Percentiles rank a stretch among this genome's conserved stretches.
Conservation (phyloP, 83 land plant species). For the Isoetes engelmannii region DNA sequence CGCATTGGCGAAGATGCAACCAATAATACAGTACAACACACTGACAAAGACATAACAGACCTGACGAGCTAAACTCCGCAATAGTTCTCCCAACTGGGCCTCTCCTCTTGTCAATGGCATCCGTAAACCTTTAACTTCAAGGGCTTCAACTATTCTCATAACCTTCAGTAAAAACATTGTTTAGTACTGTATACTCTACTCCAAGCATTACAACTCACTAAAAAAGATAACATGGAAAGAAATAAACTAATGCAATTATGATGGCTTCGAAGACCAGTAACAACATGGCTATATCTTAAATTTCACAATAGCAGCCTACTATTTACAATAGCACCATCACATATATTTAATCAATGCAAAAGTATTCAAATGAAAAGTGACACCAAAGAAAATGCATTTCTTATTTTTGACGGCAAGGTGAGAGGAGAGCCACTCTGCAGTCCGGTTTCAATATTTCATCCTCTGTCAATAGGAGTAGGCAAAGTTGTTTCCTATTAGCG, state of each 20-base stretch:
- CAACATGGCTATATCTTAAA: neutral
- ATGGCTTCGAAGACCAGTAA: neutral
- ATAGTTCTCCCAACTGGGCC: constrained; percentile 67
- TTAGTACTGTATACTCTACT: neutral
- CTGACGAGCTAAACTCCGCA: constrained; percentile 59
- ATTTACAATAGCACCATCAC: too few relatives aligned
- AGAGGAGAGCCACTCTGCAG: too few relatives aligned
- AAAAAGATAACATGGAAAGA: neutral
- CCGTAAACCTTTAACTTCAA: constrained; percentile 81
- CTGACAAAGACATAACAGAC: constrained; percentile 37
- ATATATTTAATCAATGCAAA: too few relatives aligned
- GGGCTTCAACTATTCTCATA: constrained; percentile 89
- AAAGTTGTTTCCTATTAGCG: too few relatives aligned
- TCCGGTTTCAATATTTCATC: too few relatives aligned
- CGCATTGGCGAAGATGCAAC: too few relatives aligned
- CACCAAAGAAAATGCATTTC: too few relatives aligned
- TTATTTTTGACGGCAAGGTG: too few relatives aligned
- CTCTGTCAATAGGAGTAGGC: too few relatives aligned
- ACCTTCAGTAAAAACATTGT: constrained; percentile 30
- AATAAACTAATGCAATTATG: neutral
- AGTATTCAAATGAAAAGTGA: too few relatives aligned
- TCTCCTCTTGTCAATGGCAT: constrained; percentile 78
- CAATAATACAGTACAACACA: too few relatives aligned
- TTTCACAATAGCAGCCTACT: too few relatives aligned
- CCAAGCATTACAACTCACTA: neutral